Base-by-base conservation (phyloP, 345 rosid species). In the rapeseed (Brassica napus) region DNA sequence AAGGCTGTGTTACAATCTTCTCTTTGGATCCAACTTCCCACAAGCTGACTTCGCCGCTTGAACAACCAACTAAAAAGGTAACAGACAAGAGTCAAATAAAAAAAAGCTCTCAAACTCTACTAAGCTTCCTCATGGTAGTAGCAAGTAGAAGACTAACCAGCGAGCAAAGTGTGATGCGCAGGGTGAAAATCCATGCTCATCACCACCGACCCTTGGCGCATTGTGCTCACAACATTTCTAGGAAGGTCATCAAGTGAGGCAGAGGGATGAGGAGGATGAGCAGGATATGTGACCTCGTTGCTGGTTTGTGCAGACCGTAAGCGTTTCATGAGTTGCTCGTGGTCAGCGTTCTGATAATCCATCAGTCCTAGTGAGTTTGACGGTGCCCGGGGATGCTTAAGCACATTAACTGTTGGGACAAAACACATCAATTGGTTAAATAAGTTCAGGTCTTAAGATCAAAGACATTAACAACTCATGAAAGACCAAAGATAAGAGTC, bases 171-270 rank as follows among this genome's bases (percentile, higher is more conserved):
- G n/a, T 86, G 91, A 69, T 88, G 92, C 21, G 85, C 79, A 81
- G 99, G 97, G 84, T 89, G 96, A 74, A 95, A 95, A 83, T 95
- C 99, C 98, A 95, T 86, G 98, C 96, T 95, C 70, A 73, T 84
- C 72, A 93, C 93, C 64, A 79, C 39, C 49, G 98, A 89, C 28
- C 97, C 98, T 81, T 88, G 97, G 83, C 87, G 92, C 80, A 90
- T 74, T 28, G 90, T 79, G 49, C 89, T 77, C 82, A 87, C 99
- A 23, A 91, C 93, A 1, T 86, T 90, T 81, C 89, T 87, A 42
- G 99, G 99, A 71, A 95, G 91, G 85, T 95, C 97, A 77, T 95
- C 96, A 68, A 76, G 88, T 72, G 97, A 89, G 75, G 85, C 83
- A 55, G 85, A 77, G 6, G 93, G 94, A 71, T 69, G 79, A 83